Evolutionary conservation across 108 stramenopile genomes (phyloP).

Genomic region (Fragilaria crotonensis): DNA sequence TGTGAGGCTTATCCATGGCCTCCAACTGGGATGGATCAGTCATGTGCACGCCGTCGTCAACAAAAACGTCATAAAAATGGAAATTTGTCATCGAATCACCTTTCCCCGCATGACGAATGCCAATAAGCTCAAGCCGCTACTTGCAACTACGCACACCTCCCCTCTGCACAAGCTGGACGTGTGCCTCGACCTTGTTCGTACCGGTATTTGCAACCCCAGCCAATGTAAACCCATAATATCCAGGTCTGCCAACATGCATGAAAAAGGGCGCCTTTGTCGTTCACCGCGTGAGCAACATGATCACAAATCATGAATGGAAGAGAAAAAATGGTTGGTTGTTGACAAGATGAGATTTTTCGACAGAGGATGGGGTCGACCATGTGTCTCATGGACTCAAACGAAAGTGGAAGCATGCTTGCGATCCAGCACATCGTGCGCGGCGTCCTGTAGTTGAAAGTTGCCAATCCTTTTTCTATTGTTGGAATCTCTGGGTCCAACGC

Average conservation of each 20-base stretch:
- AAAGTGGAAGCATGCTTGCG: conserved; percentile 94
- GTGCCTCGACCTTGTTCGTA: conserved; percentile 69
- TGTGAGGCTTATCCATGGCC: conserved; percentile 43
- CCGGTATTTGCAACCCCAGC: conserved; percentile 66
- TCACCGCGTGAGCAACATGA: conserved; percentile 74
- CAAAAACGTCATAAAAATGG: conserved; percentile 47
- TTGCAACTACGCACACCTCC: conserved; percentile 73
- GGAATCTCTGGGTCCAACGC: neutral
- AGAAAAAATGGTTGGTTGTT: conserved; percentile 93
- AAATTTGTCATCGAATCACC: conserved; percentile 34
- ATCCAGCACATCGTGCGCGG: conserved; percentile 92
- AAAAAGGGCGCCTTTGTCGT: conserved; percentile 53
- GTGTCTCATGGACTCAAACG: conserved; percentile 83
- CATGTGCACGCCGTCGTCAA: conserved; percentile 70
- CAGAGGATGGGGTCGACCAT: conserved; percentile 81
- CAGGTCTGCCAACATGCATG: no score
- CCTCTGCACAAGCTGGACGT: conserved; percentile 71
- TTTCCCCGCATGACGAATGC: conserved; percentile 29
- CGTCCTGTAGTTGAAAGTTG: conserved; percentile 65
- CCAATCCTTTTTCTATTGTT: neutral
- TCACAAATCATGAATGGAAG: conserved; percentile 93
- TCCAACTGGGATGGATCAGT: conserved; percentile 48
- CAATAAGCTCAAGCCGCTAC: conserved; percentile 45
- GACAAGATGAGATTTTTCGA: conserved; percentile 93
- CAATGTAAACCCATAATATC: conserved; percentile 64